These are phyloP conservation scores for Citrus glauca DNA, from an alignment of 345 rosid species.

Conservation along the genomic window DNA sequence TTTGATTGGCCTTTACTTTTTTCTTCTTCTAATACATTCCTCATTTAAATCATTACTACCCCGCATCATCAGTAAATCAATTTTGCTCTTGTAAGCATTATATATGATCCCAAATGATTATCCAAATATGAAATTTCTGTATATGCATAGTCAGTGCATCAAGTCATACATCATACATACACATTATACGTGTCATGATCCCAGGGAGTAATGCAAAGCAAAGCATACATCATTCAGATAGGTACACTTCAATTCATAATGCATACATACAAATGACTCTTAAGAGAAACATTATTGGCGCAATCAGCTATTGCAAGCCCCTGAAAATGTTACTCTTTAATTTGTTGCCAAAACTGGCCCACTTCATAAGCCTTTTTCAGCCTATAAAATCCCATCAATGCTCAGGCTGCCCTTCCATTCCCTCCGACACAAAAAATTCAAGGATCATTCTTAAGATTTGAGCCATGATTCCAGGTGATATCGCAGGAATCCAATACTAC, in stretches of 20 bases:
- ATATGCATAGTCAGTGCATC: constrained; percentile 2
- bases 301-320: constrained; percentile 21
- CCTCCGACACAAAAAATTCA: constrained; percentile 13
- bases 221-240: not conserved
- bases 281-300: constrained; percentile 1
- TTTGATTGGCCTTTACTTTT: constrained; percentile 7
- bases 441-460: constrained; percentile 1
- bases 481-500: constrained; percentile 44
- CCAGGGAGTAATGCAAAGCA: not conserved
- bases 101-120: constrained; percentile 27
- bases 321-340: constrained; percentile 8
- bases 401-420: constrained; percentile 30
- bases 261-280: not conserved
- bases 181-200: not conserved
- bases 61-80: constrained; percentile 17
- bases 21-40: constrained; percentile 14
- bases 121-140: constrained; percentile 17
- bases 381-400: constrained; percentile 47
- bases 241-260: constrained; percentile 5
- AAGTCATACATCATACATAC: not conserved
- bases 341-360: constrained; percentile 29
- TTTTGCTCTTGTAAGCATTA: constrained; percentile 17
- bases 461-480: constrained; percentile 52
- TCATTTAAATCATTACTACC: constrained; percentile 21
- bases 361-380: constrained; percentile 18